These are phyloP conservation scores for Cryptococcus sp. DNA, from an alignment of 1,284 basidiomycete genomes.

Conservation along the genomic window DNA sequence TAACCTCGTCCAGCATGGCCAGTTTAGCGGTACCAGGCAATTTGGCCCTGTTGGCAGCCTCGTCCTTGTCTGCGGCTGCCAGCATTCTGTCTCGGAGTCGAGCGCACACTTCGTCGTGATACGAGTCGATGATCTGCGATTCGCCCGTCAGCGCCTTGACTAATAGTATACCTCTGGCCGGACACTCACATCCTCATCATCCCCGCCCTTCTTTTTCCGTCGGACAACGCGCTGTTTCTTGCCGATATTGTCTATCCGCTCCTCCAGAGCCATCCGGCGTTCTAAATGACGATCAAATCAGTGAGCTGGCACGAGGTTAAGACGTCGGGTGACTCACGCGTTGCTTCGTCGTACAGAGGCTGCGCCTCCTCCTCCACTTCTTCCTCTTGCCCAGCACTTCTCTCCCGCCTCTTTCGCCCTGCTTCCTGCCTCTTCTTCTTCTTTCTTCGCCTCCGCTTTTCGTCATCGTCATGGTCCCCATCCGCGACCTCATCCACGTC, in stretches of 20 bases:
- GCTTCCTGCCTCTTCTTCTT: slow-evolving; percentile 58
- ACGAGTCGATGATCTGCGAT: slow-evolving; percentile 67
- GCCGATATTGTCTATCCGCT: slow-evolving; percentile 74
- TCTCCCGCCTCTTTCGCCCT: slow-evolving; percentile 58
- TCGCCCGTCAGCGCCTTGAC: background rate
- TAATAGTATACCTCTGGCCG: background rate
- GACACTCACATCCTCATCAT: slow-evolving; percentile 57
- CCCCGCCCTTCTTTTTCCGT: slow-evolving; percentile 67
- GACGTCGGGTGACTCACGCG: slow-evolving; percentile 19
- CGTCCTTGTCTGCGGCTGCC: slow-evolving; percentile 80
- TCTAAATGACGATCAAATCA: slow-evolving; percentile 12
- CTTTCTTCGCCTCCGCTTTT: slow-evolving; percentile 58
- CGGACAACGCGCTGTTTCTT: slow-evolving; percentile 70
- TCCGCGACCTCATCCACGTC: slow-evolving; percentile 57
- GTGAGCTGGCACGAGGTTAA: background rate
- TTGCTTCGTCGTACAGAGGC: slow-evolving; percentile 30
- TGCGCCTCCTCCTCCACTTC: slow-evolving; percentile 49
- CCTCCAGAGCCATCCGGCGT: slow-evolving; percentile 33
- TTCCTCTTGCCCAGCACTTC: slow-evolving; percentile 37
- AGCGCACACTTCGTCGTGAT: slow-evolving; percentile 89
- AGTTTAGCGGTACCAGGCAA: slow-evolving; percentile 86
- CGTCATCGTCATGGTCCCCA: slow-evolving; percentile 60
- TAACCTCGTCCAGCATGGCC: slow-evolving; percentile 79
- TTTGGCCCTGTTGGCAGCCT: slow-evolving; percentile 75
- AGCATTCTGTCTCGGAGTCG: slow-evolving; percentile 83